phyloP scores from a whole-genome alignment of 75 land plant genomes.

The Selaginella moellendorffii region DNA sequence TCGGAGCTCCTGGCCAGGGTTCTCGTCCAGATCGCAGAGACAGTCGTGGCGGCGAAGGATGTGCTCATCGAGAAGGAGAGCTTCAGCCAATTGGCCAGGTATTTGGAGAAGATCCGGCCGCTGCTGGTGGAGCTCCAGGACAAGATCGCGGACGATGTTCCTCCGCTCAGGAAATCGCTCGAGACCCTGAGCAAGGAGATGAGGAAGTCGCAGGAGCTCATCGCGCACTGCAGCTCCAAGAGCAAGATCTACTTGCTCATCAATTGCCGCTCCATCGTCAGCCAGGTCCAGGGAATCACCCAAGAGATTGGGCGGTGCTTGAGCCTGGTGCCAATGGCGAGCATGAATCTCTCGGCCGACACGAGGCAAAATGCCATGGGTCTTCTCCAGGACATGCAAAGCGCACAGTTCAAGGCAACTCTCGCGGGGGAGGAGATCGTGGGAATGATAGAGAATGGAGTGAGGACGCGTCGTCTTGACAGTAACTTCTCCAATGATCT shows the following conservation, averaged over 20 bases:
- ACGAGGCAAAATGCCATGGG: slow-evolving; percentile 23
- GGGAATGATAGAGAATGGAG: slow-evolving; percentile 38
- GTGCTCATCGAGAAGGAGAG: slow-evolving; percentile 44
- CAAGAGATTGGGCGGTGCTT: slow-evolving; percentile 45
- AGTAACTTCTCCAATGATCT: slow-evolving; percentile 39
- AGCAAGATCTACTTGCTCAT: slow-evolving; percentile 47
- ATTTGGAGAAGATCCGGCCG: slow-evolving; percentile 36
- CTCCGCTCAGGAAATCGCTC: slow-evolving; percentile 23
- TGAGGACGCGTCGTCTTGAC: slow-evolving; percentile 37
- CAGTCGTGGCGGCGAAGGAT: slow-evolving; percentile 30
- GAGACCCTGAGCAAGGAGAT: slow-evolving; percentile 25
- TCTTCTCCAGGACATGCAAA: slow-evolving; percentile 33
- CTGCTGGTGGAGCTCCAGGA: slow-evolving; percentile 31
- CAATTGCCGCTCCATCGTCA: slow-evolving; percentile 32
- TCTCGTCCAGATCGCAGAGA: slow-evolving; percentile 21
- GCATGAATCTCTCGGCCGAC: slow-evolving; percentile 28
- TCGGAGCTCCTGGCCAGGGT: slow-evolving; percentile 36
- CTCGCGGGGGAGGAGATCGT: slow-evolving; percentile 39
- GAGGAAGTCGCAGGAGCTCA: slow-evolving; percentile 26
- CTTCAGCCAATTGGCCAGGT: slow-evolving; percentile 30
- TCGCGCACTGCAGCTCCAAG: slow-evolving; percentile 28
- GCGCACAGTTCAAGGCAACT: slow-evolving; percentile 39
- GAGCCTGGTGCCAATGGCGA: slow-evolving; percentile 40
- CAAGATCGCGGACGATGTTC: slow-evolving; percentile 19
- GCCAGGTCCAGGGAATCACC: slow-evolving; percentile 33